Percentiles rank a stretch among this genome's conserved stretches.
Evolutionary conservation across 768 basidiomycete genomes (phyloP).

Genomic region (Steccherinum ochraceum): DNA sequence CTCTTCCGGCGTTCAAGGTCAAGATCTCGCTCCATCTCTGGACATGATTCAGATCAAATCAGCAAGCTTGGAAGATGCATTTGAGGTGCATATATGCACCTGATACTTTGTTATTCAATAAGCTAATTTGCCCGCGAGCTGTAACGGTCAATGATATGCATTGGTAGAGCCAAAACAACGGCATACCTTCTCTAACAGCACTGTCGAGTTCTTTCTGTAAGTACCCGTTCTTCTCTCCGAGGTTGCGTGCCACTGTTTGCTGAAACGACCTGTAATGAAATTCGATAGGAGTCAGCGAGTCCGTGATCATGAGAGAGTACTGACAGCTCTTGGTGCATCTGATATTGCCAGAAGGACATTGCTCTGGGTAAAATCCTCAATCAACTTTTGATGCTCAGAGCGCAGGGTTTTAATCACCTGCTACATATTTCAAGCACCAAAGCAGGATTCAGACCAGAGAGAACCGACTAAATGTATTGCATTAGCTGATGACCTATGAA

Average conservation of each 20-base stretch:
- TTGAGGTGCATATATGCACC: constrained; percentile 34
- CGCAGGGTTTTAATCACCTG: constrained; percentile 37
- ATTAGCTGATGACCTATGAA: constrained; percentile 7
- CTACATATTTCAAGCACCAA: constrained; percentile 78
- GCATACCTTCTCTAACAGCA: constrained; percentile 73
- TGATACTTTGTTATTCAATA: constrained; percentile 62
- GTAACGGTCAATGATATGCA: background rate
- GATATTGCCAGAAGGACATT: constrained; percentile 89
- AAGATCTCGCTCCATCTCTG: constrained; percentile 76
- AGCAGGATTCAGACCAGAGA: constrained; percentile 73
- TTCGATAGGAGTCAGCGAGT: constrained; percentile 6
- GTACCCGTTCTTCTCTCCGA: constrained; percentile 79
- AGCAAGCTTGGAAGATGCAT: background rate
- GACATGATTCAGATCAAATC: background rate
- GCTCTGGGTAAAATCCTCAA: constrained; percentile 47
- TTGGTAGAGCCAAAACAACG: background rate
- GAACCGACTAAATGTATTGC: constrained; percentile 54
- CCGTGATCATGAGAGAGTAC: constrained; percentile 5
- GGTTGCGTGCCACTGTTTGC: constrained; percentile 72
- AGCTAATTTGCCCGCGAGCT: constrained; percentile 75
- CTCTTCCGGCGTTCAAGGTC: constrained; percentile 73
- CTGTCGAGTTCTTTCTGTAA: constrained; percentile 82
- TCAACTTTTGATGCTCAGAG: background rate
- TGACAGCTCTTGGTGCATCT: constrained; percentile 80
- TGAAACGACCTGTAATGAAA: constrained; percentile 59